Conservation (phyloP, 2,329 filamentous ascomycete genomes). For the Hirsutella thompsonii region DNA sequence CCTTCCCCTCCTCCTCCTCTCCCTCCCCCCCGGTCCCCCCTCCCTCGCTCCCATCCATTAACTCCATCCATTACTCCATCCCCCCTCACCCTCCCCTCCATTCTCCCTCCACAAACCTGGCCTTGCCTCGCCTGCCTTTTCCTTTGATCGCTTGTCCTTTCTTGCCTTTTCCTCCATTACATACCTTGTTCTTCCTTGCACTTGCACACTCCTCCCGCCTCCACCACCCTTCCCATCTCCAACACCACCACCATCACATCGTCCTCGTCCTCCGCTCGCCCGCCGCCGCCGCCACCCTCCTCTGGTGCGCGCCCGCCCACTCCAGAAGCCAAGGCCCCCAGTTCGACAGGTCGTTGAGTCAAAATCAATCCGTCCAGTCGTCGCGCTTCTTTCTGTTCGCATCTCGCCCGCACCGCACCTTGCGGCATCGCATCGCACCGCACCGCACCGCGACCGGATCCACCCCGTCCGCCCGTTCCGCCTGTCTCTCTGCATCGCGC, state of each 20-base stretch:
- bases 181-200: neutral
- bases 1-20: neutral
- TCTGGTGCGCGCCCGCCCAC: neutral
- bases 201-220: neutral
- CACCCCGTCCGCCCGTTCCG: neutral
- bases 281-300: neutral
- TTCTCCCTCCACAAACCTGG: neutral
- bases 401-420: neutral
- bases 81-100: neutral
- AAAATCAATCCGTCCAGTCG: neutral
- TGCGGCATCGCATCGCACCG: neutral
- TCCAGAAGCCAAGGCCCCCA: neutral
- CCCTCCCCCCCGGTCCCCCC: slow-evolving; percentile 13
- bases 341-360: neutral
- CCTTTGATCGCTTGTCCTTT: neutral
- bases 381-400: neutral
- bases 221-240: neutral
- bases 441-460: neutral
- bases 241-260: slow-evolving; percentile 1
- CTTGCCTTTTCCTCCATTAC: neutral
- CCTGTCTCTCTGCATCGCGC: neutral
- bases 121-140: neutral
- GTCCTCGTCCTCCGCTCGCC: neutral
- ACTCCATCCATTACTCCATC: slow-evolving; percentile 9
- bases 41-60: slow-evolving; percentile 12